Conservation (phyloP, 139 green algal genomes). For the Marvania coccoides region DNA sequence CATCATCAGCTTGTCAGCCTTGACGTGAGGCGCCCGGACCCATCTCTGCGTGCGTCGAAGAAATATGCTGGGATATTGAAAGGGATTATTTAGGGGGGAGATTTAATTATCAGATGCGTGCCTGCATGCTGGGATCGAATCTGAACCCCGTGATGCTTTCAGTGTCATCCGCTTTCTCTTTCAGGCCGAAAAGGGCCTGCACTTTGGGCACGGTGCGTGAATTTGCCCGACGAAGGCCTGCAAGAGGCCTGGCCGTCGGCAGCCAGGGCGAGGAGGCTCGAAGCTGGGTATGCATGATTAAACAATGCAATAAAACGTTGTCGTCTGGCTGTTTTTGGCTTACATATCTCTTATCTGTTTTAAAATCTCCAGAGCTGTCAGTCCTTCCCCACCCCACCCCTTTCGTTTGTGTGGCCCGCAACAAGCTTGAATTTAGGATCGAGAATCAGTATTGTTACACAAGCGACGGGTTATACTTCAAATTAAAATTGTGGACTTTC, state of each 20-base stretch:
- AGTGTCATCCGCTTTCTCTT: neutral
- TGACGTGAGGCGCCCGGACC: conserved; percentile 5
- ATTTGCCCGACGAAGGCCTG: neutral
- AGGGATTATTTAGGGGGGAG: neutral
- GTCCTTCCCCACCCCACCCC: too few species aligned
- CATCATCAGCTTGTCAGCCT: conserved; percentile 9
- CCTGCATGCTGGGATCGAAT: conserved; percentile 13
- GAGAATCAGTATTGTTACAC: too few species aligned
- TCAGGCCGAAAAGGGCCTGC: neutral
- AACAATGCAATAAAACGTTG: too few species aligned
- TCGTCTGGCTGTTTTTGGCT: too few species aligned
- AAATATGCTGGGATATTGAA: neutral
- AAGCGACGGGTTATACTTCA: too few species aligned
- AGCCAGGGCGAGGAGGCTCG: neutral
- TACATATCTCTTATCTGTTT: too few species aligned
- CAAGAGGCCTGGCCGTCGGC: neutral
- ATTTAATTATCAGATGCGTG: neutral
- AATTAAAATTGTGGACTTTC: too few species aligned
- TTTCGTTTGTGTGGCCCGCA: too few species aligned
- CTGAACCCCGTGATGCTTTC: neutral
- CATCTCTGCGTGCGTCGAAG: conserved; percentile 11
- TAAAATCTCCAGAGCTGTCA: too few species aligned
- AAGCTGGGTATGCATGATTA: neutral
- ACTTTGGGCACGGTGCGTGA: neutral
- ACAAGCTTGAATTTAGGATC: too few species aligned